Percentiles rank a stretch among this genome's conserved stretches.
These are phyloP conservation scores for Lipomyces spencermartinsiae DNA, from an alignment of 805 yeast genomes.

Conservation along the genomic window DNA sequence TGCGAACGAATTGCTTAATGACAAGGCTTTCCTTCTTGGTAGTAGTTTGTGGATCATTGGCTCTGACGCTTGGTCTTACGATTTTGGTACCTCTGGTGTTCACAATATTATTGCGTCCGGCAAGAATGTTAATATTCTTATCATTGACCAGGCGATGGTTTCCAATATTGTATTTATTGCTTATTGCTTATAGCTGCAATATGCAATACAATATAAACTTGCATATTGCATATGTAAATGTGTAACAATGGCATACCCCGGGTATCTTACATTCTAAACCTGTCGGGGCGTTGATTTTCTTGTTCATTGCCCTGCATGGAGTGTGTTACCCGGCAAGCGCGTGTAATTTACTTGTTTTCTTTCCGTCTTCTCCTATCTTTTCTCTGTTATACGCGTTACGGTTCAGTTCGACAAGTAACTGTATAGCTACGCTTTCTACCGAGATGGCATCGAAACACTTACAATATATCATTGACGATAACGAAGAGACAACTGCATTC, in stretches of 20 bases:
- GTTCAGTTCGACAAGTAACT: not conserved
- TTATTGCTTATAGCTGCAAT: not conserved
- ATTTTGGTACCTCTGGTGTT: conserved; percentile 88
- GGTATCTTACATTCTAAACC: not conserved
- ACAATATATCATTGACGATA: not conserved
- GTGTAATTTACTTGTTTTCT: not conserved
- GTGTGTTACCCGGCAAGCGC: not conserved
- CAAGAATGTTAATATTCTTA: conserved; percentile 78
- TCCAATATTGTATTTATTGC: not conserved
- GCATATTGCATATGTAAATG: not conserved
- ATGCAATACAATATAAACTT: not conserved
- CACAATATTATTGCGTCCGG: conserved; percentile 80
- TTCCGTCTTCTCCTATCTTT: not conserved
- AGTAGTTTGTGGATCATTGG: conserved; percentile 83
- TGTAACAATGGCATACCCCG: not conserved
- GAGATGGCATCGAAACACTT: conserved; percentile 1
- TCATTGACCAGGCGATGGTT: conserved; percentile 51
- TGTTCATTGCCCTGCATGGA: not conserved
- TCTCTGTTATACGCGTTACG: not conserved
- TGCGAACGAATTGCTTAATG: conserved; percentile 55
- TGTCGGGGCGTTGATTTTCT: not conserved
- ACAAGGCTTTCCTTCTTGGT: conserved; percentile 54
- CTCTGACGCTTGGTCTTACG: no score
- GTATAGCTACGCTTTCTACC: not conserved
- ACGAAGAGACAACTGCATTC: not conserved